phyloP scores from a whole-genome alignment of 2,329 filamentous ascomycete species.

The Penicillium aurantiogriseum region DNA sequence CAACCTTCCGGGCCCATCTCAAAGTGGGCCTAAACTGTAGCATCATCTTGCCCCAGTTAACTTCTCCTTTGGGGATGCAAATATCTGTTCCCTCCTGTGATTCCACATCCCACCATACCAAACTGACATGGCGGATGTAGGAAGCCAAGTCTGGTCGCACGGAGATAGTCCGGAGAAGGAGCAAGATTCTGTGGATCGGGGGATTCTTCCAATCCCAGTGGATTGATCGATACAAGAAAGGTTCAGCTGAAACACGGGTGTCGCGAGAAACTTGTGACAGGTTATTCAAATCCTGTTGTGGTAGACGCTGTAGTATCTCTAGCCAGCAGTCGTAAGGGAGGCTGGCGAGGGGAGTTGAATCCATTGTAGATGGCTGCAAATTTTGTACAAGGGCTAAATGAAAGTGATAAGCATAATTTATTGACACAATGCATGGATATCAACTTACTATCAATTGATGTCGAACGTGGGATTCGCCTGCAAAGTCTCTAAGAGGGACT shows the following conservation, averaged over 20 bases:
- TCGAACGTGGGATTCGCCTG: background rate
- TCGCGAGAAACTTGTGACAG: background rate
- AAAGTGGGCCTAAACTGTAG: background rate
- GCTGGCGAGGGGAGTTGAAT: background rate
- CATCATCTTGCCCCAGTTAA: background rate
- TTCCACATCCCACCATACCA: background rate
- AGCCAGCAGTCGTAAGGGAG: background rate
- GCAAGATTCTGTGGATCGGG: background rate
- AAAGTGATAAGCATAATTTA: background rate
- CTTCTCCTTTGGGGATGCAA: background rate
- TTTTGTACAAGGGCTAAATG: background rate
- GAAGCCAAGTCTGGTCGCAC: background rate
- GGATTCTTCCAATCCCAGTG: conserved; percentile 2
- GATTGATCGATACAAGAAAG: background rate
- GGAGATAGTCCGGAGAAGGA: background rate
- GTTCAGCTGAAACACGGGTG: background rate
- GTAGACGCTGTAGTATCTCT: background rate
- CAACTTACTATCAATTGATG: background rate
- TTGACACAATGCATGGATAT: background rate
- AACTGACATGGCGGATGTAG: background rate
- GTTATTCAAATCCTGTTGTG: background rate
- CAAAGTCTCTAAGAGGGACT: background rate
- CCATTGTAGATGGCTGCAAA: background rate
- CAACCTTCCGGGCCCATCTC: background rate
- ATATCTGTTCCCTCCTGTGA: background rate